Evolutionary conservation across 345 rosid genomes (phyloP).

Genomic region (Eucalyptus curtisii): DNA sequence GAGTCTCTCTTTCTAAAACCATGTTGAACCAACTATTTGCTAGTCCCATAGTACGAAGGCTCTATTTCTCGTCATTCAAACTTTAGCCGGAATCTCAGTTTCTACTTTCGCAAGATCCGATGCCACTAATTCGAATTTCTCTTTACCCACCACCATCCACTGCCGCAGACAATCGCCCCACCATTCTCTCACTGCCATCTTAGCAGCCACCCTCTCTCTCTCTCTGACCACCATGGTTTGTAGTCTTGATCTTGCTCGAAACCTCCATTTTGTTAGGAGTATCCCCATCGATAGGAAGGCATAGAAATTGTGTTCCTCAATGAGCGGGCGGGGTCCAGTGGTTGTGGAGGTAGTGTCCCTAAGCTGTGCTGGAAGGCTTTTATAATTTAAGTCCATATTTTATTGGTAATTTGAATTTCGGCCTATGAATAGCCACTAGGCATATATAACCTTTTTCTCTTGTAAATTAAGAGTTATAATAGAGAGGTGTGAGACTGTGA

Average conservation of each 20-base stretch:
- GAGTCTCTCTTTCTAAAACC: neutral
- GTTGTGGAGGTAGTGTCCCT: fast-evolving
- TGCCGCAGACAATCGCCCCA: no score
- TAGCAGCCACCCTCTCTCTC: neutral
- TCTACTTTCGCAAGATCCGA: no score
- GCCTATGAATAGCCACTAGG: neutral
- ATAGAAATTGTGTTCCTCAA: fast-evolving
- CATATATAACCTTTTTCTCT: neutral
- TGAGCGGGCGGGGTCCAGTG: fast-evolving
- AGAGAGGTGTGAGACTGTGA: neutral
- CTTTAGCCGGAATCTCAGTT: neutral
- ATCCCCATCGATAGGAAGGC: fast-evolving
- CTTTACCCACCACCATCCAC: no score
- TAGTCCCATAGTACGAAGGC: no score
- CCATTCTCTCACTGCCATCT: no score
- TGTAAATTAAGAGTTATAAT: neutral
- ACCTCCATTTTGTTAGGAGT: neutral
- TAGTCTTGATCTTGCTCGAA: neutral
- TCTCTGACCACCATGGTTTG: neutral
- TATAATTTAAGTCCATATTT: neutral
- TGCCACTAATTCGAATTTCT: no score
- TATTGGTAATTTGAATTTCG: neutral
- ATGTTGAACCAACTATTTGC: neutral
- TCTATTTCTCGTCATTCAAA: neutral
- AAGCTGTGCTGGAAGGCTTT: fast-evolving